phyloP scores from a whole-genome alignment of 441 rosid genomes.

The Croton laevigatus region DNA sequence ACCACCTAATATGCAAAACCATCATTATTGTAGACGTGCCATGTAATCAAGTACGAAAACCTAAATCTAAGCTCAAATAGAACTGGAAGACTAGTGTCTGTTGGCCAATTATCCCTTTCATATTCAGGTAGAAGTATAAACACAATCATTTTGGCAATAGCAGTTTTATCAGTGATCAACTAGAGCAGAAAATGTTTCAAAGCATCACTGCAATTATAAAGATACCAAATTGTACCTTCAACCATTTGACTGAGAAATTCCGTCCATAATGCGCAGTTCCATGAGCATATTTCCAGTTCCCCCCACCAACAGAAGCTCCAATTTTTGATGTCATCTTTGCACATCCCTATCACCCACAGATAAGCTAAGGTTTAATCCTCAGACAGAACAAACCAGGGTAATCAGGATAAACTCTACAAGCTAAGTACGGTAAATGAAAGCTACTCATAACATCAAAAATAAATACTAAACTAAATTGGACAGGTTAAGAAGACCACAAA shows the following conservation, averaged over 20 bases:
- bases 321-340: constrained; percentile 98
- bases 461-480: background rate
- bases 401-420: background rate
- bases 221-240: constrained; percentile 53
- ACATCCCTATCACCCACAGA: constrained; percentile 67
- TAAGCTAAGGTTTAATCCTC: constrained; percentile 19
- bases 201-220: background rate
- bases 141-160: background rate
- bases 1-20: constrained; percentile 5
- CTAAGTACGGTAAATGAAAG: constrained; percentile 8
- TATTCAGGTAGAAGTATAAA: too few species aligned
- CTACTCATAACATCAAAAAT: background rate
- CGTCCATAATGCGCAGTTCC: constrained; percentile 98
- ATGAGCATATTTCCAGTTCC: constrained; percentile 98
- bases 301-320: constrained; percentile 87
- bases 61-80: background rate
- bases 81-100: background rate
- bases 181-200: background rate
- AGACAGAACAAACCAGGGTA: constrained; percentile 8
- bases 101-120: background rate
- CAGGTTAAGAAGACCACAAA: background rate
- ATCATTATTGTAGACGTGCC: background rate
- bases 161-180: background rate
- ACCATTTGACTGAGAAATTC: constrained; percentile 97
- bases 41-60: background rate